A percentile compares a stretch with the other conserved stretches of the same genome.
Evolutionary conservation across 768 basidiomycete genomes (phyloP).

Genomic region (Psilocybe azurescens): DNA sequence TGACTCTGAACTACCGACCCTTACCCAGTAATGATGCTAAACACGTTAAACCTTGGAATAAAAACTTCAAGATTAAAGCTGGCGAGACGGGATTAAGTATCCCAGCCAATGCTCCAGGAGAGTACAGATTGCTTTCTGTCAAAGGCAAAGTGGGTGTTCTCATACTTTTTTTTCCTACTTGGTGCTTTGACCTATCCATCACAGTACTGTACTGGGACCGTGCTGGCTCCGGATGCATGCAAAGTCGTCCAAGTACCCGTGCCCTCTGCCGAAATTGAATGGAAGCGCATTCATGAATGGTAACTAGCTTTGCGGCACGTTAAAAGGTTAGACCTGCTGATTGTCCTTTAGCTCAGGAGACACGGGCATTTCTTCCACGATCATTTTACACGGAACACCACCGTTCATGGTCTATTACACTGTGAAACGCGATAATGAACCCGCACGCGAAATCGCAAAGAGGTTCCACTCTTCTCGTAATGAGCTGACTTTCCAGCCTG

Average conservation of each 20-base stretch:
- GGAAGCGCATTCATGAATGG: slow-evolving; percentile 93
- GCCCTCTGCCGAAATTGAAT: slow-evolving; percentile 86
- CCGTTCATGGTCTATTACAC: slow-evolving; percentile 88
- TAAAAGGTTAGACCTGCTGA: slow-evolving; percentile 8
- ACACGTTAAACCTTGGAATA: slow-evolving; percentile 64
- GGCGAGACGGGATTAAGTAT: slow-evolving; percentile 50
- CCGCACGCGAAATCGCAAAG: slow-evolving; percentile 61
- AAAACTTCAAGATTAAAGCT: slow-evolving; percentile 57
- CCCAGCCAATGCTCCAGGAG: slow-evolving; percentile 68
- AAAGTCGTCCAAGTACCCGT: slow-evolving; percentile 74
- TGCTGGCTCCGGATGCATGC: slow-evolving; percentile 84
- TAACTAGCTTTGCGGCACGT: slow-evolving; percentile 33
- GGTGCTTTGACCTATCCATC: not conserved
- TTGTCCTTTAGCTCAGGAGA: slow-evolving; percentile 72
- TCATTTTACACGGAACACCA: slow-evolving; percentile 86
- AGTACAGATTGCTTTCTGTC: slow-evolving; percentile 74
- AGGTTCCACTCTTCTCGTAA: slow-evolving; percentile 74
- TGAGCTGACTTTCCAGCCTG: slow-evolving; percentile 84
- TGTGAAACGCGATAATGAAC: slow-evolving; percentile 71
- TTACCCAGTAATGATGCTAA: slow-evolving; percentile 39
- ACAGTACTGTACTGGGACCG: slow-evolving; percentile 79
- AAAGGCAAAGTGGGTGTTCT: slow-evolving; percentile 61
- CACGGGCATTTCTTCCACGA: slow-evolving; percentile 86
- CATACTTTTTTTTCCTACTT: not conserved
- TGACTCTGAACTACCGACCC: slow-evolving; percentile 68